A percentile compares a stretch with the other conserved stretches of the same genome.
Evolutionary conservation across 2,329 filamentous ascomycete species (phyloP).

Genomic region (Epichloe brachyelytri): DNA sequence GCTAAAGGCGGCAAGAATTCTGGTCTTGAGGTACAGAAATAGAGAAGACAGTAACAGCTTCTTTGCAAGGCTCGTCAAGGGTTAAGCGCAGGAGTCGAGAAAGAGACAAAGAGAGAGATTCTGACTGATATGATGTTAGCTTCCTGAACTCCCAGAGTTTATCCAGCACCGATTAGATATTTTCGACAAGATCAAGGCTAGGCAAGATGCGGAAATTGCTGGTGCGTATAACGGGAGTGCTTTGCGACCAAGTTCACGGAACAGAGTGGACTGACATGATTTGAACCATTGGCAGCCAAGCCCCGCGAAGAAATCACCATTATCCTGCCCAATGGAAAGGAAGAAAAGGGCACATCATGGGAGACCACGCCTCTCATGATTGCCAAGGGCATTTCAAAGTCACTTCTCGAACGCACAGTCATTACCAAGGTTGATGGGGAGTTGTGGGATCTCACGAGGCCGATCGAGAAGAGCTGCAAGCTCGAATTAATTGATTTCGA

Average conservation of each 20-base stretch:
- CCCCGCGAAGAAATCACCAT: conserved; percentile 63
- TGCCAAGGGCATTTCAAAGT: conserved; percentile 71
- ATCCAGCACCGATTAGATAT: conserved; percentile 73
- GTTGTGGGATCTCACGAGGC: conserved; percentile 87
- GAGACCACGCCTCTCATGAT: conserved; percentile 79
- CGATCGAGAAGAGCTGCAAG: conserved; percentile 75
- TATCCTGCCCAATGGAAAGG: conserved; percentile 58
- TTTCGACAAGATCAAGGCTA: conserved; percentile 79
- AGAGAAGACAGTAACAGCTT: neutral
- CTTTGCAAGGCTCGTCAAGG: neutral
- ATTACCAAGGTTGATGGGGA: conserved; percentile 73
- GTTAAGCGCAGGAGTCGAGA: neutral
- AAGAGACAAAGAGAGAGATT: conserved; percentile 12
- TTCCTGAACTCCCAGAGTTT: conserved; percentile 52
- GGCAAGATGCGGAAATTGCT: conserved; percentile 62
- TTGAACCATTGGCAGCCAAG: conserved; percentile 34
- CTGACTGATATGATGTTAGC: conserved; percentile 11
- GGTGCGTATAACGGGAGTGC: conserved; percentile 17
- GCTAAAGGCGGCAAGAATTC: conserved; percentile 44
- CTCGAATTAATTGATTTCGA: conserved; percentile 79
- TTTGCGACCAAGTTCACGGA: neutral
- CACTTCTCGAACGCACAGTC: conserved; percentile 71
- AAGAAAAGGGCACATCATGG: conserved; percentile 68
- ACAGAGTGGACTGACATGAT: neutral
- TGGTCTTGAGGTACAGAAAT: conserved; percentile 32